phyloP scores from a whole-genome alignment of 805 yeast genomes.

The Clavispora vitiphila region DNA sequence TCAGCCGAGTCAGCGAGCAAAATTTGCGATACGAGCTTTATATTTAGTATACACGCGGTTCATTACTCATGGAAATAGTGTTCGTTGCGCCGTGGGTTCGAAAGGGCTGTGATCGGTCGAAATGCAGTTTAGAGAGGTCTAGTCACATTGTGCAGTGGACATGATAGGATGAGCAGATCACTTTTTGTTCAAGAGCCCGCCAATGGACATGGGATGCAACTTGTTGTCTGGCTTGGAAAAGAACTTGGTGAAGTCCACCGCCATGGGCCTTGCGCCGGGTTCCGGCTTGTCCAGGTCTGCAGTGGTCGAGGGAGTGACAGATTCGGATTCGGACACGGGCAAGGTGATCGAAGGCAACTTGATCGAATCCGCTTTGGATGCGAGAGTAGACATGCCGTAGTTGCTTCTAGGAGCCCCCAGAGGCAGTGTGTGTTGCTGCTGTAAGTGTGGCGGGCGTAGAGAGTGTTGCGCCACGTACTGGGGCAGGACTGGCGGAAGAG shows the following conservation, averaged over 20 bases:
- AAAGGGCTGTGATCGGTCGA: not conserved
- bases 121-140: not conserved
- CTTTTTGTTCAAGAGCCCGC: conserved; percentile 33
- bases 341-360: conserved; percentile 12
- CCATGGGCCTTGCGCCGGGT: conserved; percentile 7
- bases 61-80: not conserved
- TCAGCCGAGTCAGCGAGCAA: too few species aligned
- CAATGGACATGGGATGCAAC: conserved; percentile 33
- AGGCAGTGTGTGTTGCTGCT: conserved; percentile 1
- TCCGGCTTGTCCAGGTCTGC: not conserved
- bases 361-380: conserved; percentile 2
- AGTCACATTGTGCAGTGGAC: too few species aligned
- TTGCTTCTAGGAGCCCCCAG: not conserved
- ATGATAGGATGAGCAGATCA: not conserved
- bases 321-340: not conserved
- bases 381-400: not conserved
- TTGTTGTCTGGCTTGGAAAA: conserved; percentile 11
- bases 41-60: not conserved
- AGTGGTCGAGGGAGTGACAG: not conserved
- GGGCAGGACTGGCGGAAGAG: not conserved
- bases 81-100: too few species aligned
- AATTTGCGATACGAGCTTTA: not conserved
- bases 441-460: not conserved
- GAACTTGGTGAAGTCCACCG: conserved; percentile 17
- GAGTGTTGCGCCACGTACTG: not conserved